phyloP scores from a whole-genome alignment of 2,329 filamentous ascomycete species.

The Paecilomyces dactylethromorphus region DNA sequence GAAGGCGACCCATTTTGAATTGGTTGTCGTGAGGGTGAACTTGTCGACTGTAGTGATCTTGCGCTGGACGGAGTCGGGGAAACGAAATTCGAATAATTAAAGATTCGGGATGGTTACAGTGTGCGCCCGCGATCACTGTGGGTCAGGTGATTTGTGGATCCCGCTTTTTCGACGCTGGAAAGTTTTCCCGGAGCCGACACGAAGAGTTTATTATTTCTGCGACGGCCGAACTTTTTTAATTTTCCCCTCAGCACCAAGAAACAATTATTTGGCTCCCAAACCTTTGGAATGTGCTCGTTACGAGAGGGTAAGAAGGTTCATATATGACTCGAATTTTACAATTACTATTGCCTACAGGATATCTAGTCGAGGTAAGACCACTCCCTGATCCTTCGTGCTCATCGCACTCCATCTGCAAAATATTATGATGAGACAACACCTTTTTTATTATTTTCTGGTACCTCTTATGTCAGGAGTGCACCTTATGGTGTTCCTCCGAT shows the following conservation, averaged over 20 bases:
- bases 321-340: slow-evolving; percentile 1
- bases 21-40: slow-evolving; percentile 5
- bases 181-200: slow-evolving; percentile 1
- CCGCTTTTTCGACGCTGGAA: background rate
- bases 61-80: background rate
- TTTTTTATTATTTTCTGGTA: slow-evolving; percentile 70
- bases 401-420: slow-evolving; percentile 5
- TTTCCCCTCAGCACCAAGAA: slow-evolving; percentile 1
- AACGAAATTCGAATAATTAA: background rate
- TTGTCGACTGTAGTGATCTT: slow-evolving; percentile 6
- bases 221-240: background rate
- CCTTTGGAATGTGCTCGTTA: background rate
- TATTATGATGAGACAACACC: slow-evolving; percentile 66
- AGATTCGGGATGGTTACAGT: background rate
- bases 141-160: slow-evolving; percentile 7
- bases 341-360: background rate
- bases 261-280: background rate
- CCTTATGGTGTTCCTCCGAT: slow-evolving; percentile 51
- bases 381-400: slow-evolving; percentile 17
- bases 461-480: slow-evolving; percentile 82
- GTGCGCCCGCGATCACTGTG: slow-evolving; percentile 3
- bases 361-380: slow-evolving; percentile 14
- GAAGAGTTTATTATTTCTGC: background rate
- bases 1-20: slow-evolving; percentile 56
- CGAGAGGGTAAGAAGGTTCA: background rate